Evolutionary conservation across 345 rosid species (phyloP), one percentile per base, ranked within the genome.

Genomic region (Eucalyptus melliodora): DNA sequence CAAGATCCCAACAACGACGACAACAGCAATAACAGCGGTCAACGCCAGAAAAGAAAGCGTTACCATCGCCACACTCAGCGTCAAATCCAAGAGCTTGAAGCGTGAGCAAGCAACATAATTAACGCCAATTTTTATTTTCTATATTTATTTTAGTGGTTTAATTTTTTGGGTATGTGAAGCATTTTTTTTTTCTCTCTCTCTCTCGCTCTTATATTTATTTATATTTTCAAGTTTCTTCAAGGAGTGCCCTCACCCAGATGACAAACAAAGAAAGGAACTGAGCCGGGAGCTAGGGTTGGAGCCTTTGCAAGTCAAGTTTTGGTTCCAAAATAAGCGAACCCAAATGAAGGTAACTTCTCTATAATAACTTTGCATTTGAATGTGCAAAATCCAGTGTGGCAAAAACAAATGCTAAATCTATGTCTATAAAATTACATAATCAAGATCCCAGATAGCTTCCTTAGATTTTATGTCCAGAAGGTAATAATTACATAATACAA

Each of bases 271-370:
- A 87, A 97, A 97, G 89, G 97, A 95, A 90, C 94, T 97, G 67
- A 92, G 99, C 80, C 93, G 98, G 3, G 96, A 95, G 90, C 94
- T 97, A 86, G 94, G 91, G 67, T 89, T 97, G 80, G 99, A 97
- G 91, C 98, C 98, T 86, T 91, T 97, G 89, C 99, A 97, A 91
- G 93, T 97, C 89, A 97, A 97, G 89, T 97, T 97, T 91, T 97
- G 99, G 99, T 97, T 97, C 92, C 99, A 97, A 93, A 97, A 97
- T 94, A 97, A 97, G 92, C 99, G 99, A 34, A 97, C 99, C 37
- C 99, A 97, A 92, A 95, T 96, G 97, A 97, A 97, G 99, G 99
- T 97, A 91, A n/a, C 47, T 56, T 44, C 50, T 30, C 19, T 51
- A 49, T 27, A 8, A 50, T 30, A 50, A 16, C 13, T 86, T 50